Evolutionary conservation across 345 rosid species (phyloP).

Genomic region (Lepidium didymum): DNA sequence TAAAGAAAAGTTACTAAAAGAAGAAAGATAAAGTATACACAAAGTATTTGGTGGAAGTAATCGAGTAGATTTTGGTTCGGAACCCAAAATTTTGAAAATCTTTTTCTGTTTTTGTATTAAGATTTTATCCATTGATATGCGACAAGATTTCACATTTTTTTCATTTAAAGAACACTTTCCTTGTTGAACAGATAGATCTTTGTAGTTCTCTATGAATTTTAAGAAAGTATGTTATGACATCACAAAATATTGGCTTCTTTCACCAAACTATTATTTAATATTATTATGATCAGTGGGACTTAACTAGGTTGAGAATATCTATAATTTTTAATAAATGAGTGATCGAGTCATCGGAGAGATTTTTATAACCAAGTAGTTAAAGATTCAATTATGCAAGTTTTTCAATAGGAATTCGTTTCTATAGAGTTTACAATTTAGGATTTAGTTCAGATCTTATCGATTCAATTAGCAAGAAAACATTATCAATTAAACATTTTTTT

Average conservation of each 20-base stretch:
- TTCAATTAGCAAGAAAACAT: too few relatives aligned
- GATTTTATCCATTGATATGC: conserved; percentile 9
- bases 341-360: too few relatives aligned
- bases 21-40: not conserved
- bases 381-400: too few relatives aligned
- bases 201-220: conserved; percentile 4
- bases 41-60: not conserved
- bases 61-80: conserved; percentile 28
- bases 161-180: conserved; percentile 27
- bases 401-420: too few relatives aligned
- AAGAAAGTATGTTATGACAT: conserved; percentile 7
- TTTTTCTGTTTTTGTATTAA: not conserved
- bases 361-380: too few relatives aligned
- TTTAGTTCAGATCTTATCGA: too few relatives aligned
- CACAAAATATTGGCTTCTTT: not conserved
- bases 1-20: conserved; percentile 12
- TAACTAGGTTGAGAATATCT: not conserved
- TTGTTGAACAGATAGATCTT: conserved; percentile 17
- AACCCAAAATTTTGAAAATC: conserved; percentile 11
- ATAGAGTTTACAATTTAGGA: too few relatives aligned
- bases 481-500: too few relatives aligned
- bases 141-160: conserved; percentile 24
- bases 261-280: not conserved
- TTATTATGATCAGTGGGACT: not conserved
- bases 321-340: not conserved